Base-by-base conservation (phyloP, 495 filamentous ascomycete genomes). In the Lasiosphaeria miniovina region DNA sequence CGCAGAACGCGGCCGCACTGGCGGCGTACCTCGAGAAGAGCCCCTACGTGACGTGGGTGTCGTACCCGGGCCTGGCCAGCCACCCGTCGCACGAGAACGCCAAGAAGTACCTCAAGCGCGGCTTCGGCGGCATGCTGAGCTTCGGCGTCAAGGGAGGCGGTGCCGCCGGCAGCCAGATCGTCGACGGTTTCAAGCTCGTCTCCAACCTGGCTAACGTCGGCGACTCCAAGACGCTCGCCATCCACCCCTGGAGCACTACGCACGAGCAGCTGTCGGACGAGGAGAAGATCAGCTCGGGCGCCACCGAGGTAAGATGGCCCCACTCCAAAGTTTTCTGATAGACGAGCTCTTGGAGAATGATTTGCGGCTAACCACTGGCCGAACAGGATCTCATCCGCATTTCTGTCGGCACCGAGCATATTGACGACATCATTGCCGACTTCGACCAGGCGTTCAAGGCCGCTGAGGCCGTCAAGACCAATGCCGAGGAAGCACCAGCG, bases 371-470 rank as follows among this genome's bases (percentile, higher is more conserved):
- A 24, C 24, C 24, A 34, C 10, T 49, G 35, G 33, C 12, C 10
- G 3, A 35, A 11, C 36, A 75, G 77, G 94, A 98, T 72, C 84
- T 89, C 11, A 96, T 98, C 75, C 89, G 94, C 59, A 95, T 98
- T 69, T 98, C 95, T 0, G 93, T 98, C 62, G 94, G 94, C 50
- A 96, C 88, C 0, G 94, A 98, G 78, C 91, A 98, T 73, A 96
- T 98, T 67, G 93, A 97, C 76, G 94, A 98, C 69, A 98, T 98
- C 65, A 93, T 98, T 69, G 88, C 85, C 53, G 94, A 98, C 74
- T 98, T 98, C 69, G 86, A 91, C 67, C 95, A 98, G 75, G 89
- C 91, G 0, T 96, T 98, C 75, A 77, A 81, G 66, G 80, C 82
- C 15, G 74, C 74, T 31, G 64, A 72, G 41, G 73, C 70, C 38